Evolutionary conservation across 257 asterid species (phyloP).

Genomic region (Rubia yunnanensis): DNA sequence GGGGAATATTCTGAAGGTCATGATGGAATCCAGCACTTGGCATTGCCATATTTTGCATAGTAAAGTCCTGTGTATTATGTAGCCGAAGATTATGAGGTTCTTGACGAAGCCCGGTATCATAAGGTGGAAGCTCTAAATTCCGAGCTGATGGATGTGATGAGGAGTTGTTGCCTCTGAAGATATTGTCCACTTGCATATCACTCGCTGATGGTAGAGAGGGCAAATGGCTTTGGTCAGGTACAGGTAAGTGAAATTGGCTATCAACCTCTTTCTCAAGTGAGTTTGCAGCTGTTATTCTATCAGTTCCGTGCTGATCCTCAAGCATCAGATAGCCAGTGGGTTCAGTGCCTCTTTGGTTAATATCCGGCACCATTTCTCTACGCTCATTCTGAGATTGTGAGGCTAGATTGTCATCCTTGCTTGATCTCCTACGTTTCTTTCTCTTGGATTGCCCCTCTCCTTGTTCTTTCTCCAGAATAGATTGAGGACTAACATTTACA

Average conservation of each 20-base stretch:
- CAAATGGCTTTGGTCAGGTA: conserved; percentile 21
- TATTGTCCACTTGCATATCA: conserved; percentile 10
- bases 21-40: conserved; percentile 20
- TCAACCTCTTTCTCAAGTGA: conserved; percentile 22
- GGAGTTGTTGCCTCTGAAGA: conserved; percentile 15
- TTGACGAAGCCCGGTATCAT: conserved; percentile 20
- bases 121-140: conserved; percentile 21
- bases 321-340: conserved; percentile 16
- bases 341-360: conserved; percentile 18
- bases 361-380: conserved; percentile 23
- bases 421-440: conserved; percentile 28
- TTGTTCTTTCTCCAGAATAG: conserved; percentile 24
- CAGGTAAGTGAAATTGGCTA: conserved; percentile 22
- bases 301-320: conserved; percentile 22
- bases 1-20: conserved; percentile 18
- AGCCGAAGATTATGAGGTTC: conserved; percentile 21
- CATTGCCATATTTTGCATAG: conserved; percentile 24
- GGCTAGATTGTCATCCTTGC: conserved; percentile 16
- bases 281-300: conserved; percentile 12
- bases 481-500: conserved; percentile 14
- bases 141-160: conserved; percentile 22
- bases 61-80: conserved; percentile 15
- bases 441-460: conserved; percentile 24
- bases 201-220: conserved; percentile 32
- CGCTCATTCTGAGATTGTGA: conserved; percentile 29